phyloP scores from a whole-genome alignment of 2,329 filamentous ascomycete genomes.

The Colletotrichum horii region DNA sequence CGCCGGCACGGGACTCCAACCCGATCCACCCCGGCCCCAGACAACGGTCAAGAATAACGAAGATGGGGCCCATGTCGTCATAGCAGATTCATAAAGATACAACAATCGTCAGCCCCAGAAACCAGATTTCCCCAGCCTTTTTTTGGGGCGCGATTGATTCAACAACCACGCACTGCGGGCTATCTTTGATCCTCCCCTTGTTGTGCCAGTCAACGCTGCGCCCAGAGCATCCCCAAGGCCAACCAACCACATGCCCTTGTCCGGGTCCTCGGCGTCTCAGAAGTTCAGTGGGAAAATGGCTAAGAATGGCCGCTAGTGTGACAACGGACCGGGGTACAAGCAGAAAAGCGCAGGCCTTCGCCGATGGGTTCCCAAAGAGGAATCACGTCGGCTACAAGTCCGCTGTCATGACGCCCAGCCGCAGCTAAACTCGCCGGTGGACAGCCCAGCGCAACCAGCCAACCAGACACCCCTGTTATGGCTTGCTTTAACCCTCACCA shows the following conservation, averaged over 20 bases:
- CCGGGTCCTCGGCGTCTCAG: background rate
- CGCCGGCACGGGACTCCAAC: background rate
- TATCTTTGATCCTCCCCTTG: background rate
- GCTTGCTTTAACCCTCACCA: background rate
- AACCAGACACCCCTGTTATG: background rate
- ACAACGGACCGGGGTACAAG: background rate
- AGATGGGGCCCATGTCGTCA: background rate
- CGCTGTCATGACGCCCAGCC: background rate
- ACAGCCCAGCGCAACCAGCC: background rate
- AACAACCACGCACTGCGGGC: background rate
- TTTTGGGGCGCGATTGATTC: background rate
- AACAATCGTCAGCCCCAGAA: background rate
- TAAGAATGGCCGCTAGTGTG: background rate
- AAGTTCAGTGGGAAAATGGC: background rate
- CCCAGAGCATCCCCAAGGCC: background rate
- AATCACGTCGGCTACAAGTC: background rate
- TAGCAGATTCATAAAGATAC: background rate
- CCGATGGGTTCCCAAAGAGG: slow-evolving; percentile 11
- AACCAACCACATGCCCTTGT: background rate
- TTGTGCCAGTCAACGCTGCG: background rate
- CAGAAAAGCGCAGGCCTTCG: background rate
- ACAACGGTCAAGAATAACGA: background rate
- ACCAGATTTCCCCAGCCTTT: background rate
- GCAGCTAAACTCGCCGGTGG: background rate
- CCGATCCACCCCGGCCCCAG: background rate